Evolutionary conservation across 1,284 basidiomycete species (phyloP), one percentile per base, ranked within the genome.

Genomic region (Ustilago sp.): DNA sequence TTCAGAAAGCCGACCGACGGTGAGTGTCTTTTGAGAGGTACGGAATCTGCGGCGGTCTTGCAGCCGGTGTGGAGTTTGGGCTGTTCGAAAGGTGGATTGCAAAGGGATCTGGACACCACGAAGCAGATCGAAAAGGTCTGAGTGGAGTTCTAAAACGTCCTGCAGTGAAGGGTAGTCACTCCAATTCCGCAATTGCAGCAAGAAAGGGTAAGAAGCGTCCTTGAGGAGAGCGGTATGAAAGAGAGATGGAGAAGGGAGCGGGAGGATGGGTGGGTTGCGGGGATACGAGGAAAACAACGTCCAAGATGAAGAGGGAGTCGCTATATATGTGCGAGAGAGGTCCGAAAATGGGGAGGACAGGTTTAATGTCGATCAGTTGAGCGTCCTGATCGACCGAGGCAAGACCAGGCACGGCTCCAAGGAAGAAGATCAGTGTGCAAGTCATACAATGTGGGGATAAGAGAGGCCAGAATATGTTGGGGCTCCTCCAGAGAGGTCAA

Each of bases 351-450:
- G 23, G 7, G 3, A 19, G n/a, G 38, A 34, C 23, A 7, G 47
- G 53, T 57, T 54, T 15, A 23, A 59, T 15, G 59, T 39, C 41
- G 13, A 41, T 47, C 41, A 9, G 17, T 23, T 2, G 31, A 7
- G 43, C 36, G 23, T 31, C 48, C 36, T 59, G 68, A 62, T 66
- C 63, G 68, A 71, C 68, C 68, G 68, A 65, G 50, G 23, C 45
- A 41, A 52, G 63, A 66, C 68, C 58, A 61, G 36, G 34, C 17
- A 43, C 53, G 55, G 38, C 51, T 9, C 43, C n/a, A 52, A 19
- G 38, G 39, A 31, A 48, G 19, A 48, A 17, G 39, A 17, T 36
- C 59, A 41, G 36, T 35, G 51, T n/a, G 17, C 23, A 8, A 38
- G n/a, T 47, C n/a, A n/a, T 7, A n/a, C 43, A 56, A 38, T 35